Evolutionary conservation across 164 flowering plant species (phyloP), one percentile per base, ranked within the genome.

Genomic region (Aristolochia californica): DNA sequence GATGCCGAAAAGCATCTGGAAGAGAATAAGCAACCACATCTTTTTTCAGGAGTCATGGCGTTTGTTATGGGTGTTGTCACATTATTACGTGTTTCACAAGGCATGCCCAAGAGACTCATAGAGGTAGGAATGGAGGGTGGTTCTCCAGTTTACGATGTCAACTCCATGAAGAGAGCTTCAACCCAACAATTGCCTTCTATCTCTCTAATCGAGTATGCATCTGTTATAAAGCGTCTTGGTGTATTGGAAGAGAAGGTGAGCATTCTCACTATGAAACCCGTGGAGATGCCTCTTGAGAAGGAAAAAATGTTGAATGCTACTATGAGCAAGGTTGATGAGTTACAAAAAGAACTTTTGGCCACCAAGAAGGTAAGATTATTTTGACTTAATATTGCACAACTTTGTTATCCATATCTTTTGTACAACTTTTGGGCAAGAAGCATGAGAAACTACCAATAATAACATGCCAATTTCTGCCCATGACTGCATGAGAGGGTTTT

Each of bases 231-330:
- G 66, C 86, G 78, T 65, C 67, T 91, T 56, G 77, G 73, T 22
- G 96, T 83, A 67, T 81, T 91, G 48, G 98, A 91, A 72, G 84
- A 83, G 63, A 91, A 85, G 69, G 87, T 84, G 5, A 79, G 69
- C 47, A 72, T 68, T 2, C 84, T 91, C 49, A 77, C 77, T 60
- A 59, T 80, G 64, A 91, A 86, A 70, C 96, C 95, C 34, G 73
- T 75, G 47, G 81, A 77, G 74, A 88, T 91, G 98, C 98, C 98
- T 21, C 70, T 59, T 62, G 95, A 85, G 78, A 88, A 91, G 77
- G 96, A 78, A 57, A 96, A 91, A 69, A 67, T 88, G 72, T 66
- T 91, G 26, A 84, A 91, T 80, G 95, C 96, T 69, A 96, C 98
- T 69, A 87, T 91, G 48, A 84, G 80, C 58, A 90, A 96, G 15